phyloP scores from a whole-genome alignment of 2,329 filamentous ascomycete species.

The Venturia effusa region DNA sequence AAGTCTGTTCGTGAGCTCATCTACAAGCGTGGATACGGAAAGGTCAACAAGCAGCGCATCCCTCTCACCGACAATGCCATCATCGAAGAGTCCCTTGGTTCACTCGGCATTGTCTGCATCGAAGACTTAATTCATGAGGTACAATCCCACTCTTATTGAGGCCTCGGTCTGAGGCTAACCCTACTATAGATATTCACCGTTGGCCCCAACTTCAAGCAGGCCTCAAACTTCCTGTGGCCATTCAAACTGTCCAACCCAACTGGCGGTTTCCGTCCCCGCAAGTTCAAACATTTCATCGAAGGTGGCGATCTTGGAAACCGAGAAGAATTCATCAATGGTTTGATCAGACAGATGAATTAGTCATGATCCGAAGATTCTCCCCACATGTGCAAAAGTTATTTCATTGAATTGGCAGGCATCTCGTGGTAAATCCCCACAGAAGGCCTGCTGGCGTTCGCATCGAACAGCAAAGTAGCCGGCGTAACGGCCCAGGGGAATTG shows the following conservation, averaged over 20 bases:
- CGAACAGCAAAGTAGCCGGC: background rate
- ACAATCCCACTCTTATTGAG: background rate
- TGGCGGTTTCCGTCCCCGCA: conserved; percentile 89
- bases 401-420: background rate
- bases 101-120: conserved; percentile 98
- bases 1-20: conserved; percentile 98
- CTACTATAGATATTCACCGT: conserved; percentile 36
- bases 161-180: conserved; percentile 35
- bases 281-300: conserved; percentile 99
- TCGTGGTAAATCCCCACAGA: background rate
- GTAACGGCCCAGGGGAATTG: background rate
- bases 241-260: conserved; percentile 99
- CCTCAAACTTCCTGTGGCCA: conserved; percentile 96
- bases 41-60: conserved; percentile 80
- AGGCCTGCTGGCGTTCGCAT: background rate
- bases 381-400: background rate
- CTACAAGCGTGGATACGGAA: conserved; percentile 83
- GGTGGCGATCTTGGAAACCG: conserved; percentile 98
- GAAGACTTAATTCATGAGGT: conserved; percentile 96
- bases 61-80: conserved; percentile 95
- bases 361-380: background rate
- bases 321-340: conserved; percentile 93
- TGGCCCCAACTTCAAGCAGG: conserved; percentile 70
- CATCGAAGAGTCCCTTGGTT: conserved; percentile 91
- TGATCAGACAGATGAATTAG: conserved; percentile 97